Conservation (phyloP, 2,329 filamentous ascomycete species). For the Lomentospora prolificans region DNA sequence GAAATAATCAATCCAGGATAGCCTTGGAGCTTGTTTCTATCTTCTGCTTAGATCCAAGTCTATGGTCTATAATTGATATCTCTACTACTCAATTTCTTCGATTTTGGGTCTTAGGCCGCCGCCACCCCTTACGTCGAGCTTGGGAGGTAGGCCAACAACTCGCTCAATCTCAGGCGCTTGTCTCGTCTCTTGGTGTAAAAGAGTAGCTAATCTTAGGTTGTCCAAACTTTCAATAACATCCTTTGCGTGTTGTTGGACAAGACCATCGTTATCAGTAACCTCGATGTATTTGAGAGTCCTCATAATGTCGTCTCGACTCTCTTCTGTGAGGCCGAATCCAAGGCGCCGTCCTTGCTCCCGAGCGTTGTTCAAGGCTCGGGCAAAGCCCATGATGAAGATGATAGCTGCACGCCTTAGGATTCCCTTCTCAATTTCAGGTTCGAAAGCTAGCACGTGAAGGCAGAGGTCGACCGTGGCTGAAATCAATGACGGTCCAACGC, state of each 20-base stretch:
- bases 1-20: too few relatives aligned
- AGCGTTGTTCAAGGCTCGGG: slow-evolving; percentile 48
- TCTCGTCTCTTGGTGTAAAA: slow-evolving; percentile 29
- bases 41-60: too few relatives aligned
- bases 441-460: slow-evolving; percentile 52
- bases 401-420: slow-evolving; percentile 60
- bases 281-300: slow-evolving; percentile 54
- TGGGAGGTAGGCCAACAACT: slow-evolving; percentile 13
- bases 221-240: slow-evolving; percentile 59
- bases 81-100: slow-evolving; percentile 49
- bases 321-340: slow-evolving; percentile 43
- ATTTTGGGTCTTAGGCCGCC: slow-evolving; percentile 29
- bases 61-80: neutral
- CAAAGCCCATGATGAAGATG: slow-evolving; percentile 50
- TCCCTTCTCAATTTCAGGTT: slow-evolving; percentile 47
- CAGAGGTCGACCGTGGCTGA: slow-evolving; percentile 52
- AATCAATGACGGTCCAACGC: slow-evolving; percentile 41
- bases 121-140: slow-evolving; percentile 13
- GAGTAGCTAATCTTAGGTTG: slow-evolving; percentile 45
- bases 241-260: slow-evolving; percentile 57
- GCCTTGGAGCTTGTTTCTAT: neutral
- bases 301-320: slow-evolving; percentile 51
- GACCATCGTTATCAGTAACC: slow-evolving; percentile 54
- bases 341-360: slow-evolving; percentile 34
- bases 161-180: slow-evolving; percentile 24